A percentile compares a stretch with the other conserved stretches of the same genome.
phyloP scores from a whole-genome alignment of 805 yeast species.

The Allodekkera sacchari region DNA sequence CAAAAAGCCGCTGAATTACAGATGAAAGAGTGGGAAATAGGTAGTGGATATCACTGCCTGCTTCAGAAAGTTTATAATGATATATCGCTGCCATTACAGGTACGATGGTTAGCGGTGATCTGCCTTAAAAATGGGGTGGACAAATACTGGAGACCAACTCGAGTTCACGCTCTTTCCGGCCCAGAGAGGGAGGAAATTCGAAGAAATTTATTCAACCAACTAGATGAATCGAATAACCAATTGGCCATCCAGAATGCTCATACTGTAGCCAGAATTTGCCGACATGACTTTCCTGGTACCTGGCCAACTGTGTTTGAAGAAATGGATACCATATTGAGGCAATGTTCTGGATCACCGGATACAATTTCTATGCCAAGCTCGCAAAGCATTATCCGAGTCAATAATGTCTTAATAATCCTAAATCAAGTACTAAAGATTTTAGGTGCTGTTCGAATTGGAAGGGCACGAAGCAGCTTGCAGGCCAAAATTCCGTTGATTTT shows the following conservation, averaged over 20 bases:
- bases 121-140: conserved; percentile 85
- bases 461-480: conserved; percentile 72
- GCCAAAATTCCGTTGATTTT: conserved; percentile 57
- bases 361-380: neutral
- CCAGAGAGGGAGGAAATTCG: conserved; percentile 68
- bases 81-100: conserved; percentile 47
- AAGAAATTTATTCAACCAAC: conserved; percentile 41
- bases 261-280: conserved; percentile 66
- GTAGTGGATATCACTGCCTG: conserved; percentile 29
- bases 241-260: conserved; percentile 79
- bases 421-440: conserved; percentile 74
- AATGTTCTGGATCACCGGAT: conserved; percentile 25
- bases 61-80: conserved; percentile 51
- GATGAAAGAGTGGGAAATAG: conserved; percentile 60
- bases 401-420: conserved; percentile 56
- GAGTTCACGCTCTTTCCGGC: conserved; percentile 40
- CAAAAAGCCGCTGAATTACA: conserved; percentile 65
- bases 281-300: conserved; percentile 78
- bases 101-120: conserved; percentile 82
- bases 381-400: conserved; percentile 40
- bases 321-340: conserved; percentile 36
- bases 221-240: conserved; percentile 67
- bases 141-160: conserved; percentile 70
- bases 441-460: conserved; percentile 73
- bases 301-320: conserved; percentile 82